These are phyloP conservation scores for Hyaloscypha finlandica DNA, from an alignment of 495 filamentous ascomycete species.

Conservation along the genomic window DNA sequence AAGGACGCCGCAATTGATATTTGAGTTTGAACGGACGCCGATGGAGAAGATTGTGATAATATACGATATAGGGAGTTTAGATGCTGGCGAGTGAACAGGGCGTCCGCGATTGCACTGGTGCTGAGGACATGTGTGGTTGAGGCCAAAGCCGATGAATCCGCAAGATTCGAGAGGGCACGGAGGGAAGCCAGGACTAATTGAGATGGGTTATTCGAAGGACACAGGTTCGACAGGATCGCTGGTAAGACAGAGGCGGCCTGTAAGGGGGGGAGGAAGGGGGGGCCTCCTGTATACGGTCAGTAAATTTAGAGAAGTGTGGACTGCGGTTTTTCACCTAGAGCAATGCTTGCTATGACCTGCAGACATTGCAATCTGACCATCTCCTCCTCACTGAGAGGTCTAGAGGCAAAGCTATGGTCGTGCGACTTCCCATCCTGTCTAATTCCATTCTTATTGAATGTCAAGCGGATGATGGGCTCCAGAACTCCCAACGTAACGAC, in stretches of 20 bases:
- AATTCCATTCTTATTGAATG: slow-evolving; percentile 36
- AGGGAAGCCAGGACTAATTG: slow-evolving; percentile 72
- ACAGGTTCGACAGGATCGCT: slow-evolving; percentile 66
- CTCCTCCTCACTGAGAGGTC: slow-evolving; percentile 52
- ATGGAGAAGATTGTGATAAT: slow-evolving; percentile 56
- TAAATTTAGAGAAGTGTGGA: slow-evolving; percentile 17
- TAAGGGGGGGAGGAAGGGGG: slow-evolving; percentile 74
- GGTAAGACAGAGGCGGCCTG: slow-evolving; percentile 65
- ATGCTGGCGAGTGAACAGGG: slow-evolving; percentile 62
- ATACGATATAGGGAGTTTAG: slow-evolving; percentile 63
- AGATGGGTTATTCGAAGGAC: slow-evolving; percentile 62
- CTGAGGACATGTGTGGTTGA: slow-evolving; percentile 36
- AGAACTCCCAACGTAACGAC: slow-evolving; percentile 73
- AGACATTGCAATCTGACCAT: slow-evolving; percentile 75
- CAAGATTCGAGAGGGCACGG: slow-evolving; percentile 70
- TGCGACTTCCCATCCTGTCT: slow-evolving; percentile 41
- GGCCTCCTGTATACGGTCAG: slow-evolving; percentile 62
- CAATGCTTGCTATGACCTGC: slow-evolving; percentile 78
- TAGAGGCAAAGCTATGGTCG: slow-evolving; percentile 31
- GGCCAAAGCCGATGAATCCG: slow-evolving; percentile 60
- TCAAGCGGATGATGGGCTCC: slow-evolving; percentile 62
- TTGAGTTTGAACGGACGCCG: slow-evolving; percentile 59
- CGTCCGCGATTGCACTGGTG: slow-evolving; percentile 51
- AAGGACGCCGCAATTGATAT: slow-evolving; percentile 67
- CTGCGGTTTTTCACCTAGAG: slow-evolving; percentile 63